These are phyloP conservation scores for Emmonsia crescens DNA, from an alignment of 2,329 filamentous ascomycete genomes.

Conservation along the genomic window DNA sequence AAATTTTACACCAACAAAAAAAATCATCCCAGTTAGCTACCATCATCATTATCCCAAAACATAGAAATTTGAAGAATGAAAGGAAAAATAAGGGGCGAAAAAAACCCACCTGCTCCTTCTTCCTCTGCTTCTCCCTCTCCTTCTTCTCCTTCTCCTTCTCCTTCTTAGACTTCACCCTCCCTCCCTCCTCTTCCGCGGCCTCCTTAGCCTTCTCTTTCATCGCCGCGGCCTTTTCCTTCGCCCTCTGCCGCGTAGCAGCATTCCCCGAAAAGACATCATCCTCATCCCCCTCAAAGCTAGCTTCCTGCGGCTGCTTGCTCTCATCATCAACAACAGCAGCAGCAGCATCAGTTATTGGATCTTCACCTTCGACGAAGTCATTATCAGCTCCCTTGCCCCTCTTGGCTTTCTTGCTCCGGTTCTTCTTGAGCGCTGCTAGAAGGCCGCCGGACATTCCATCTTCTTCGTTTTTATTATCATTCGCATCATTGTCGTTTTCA, in stretches of 20 bases:
- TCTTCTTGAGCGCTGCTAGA: conserved; percentile 71
- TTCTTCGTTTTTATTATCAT: conserved; percentile 39
- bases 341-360: conserved; percentile 29
- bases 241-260: conserved; percentile 40
- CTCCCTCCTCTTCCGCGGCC: conserved; percentile 45
- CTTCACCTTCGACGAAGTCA: conserved; percentile 62
- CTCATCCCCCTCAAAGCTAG: conserved; percentile 68
- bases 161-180: conserved; percentile 82
- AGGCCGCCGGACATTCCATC: conserved; percentile 52
- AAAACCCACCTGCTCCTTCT: conserved; percentile 78
- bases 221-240: conserved; percentile 48
- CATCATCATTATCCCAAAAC: neutral
- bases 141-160: conserved; percentile 98
- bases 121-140: conserved; percentile 94
- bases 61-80: neutral
- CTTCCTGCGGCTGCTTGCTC: conserved; percentile 69
- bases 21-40: conserved; percentile 4
- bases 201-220: conserved; percentile 43
- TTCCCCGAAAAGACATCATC: conserved; percentile 79
- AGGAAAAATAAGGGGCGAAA: neutral
- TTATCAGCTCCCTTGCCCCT: conserved; percentile 66
- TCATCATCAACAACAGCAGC: conserved; percentile 34
- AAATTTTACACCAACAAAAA: conserved; percentile 5
- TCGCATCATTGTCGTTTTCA: conserved; percentile 26
- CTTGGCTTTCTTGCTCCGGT: conserved; percentile 80